Conservation (phyloP, 2,329 filamentous ascomycete species). For the Periconia sp. region DNA sequence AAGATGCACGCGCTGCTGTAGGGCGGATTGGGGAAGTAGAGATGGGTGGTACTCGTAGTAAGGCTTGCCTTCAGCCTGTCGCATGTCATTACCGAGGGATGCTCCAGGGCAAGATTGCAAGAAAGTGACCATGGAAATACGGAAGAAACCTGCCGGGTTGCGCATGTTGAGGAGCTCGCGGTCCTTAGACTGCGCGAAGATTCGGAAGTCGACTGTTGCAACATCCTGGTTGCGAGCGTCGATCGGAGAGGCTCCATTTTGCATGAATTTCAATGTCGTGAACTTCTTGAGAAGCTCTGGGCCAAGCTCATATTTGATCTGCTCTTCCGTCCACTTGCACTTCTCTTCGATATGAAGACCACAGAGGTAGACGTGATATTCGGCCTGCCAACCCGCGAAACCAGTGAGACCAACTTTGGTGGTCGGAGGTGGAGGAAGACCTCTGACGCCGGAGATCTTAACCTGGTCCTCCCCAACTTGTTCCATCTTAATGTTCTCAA, state of each 20-base stretch:
- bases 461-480: slow-evolving; percentile 58
- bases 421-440: slow-evolving; percentile 52
- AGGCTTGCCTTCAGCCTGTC: slow-evolving; percentile 31
- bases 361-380: slow-evolving; percentile 53
- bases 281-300: slow-evolving; percentile 39
- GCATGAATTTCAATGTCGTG: slow-evolving; percentile 50
- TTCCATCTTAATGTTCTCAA: slow-evolving; percentile 59
- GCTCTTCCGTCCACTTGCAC: slow-evolving; percentile 50
- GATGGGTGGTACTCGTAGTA: slow-evolving; percentile 52
- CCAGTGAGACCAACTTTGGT: slow-evolving; percentile 58
- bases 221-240: slow-evolving; percentile 51
- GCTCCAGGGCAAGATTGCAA: slow-evolving; percentile 52
- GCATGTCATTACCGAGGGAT: slow-evolving; percentile 29
- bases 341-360: slow-evolving; percentile 56
- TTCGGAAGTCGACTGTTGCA: slow-evolving; percentile 57
- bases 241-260: slow-evolving; percentile 36
- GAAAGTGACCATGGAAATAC: slow-evolving; percentile 49
- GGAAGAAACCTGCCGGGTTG: slow-evolving; percentile 46
- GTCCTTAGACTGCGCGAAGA: slow-evolving; percentile 55
- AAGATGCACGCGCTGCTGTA: slow-evolving; percentile 36
- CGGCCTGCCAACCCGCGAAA: slow-evolving; percentile 55
- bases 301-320: slow-evolving; percentile 47
- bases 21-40: slow-evolving; percentile 33
- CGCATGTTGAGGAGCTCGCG: slow-evolving; percentile 50
- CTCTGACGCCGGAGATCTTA: slow-evolving; percentile 53